Percentiles rank a stretch among this genome's conserved stretches.
Conservation (phyloP, 179 eudicot species). For the Heliamphora ciliata region DNA sequence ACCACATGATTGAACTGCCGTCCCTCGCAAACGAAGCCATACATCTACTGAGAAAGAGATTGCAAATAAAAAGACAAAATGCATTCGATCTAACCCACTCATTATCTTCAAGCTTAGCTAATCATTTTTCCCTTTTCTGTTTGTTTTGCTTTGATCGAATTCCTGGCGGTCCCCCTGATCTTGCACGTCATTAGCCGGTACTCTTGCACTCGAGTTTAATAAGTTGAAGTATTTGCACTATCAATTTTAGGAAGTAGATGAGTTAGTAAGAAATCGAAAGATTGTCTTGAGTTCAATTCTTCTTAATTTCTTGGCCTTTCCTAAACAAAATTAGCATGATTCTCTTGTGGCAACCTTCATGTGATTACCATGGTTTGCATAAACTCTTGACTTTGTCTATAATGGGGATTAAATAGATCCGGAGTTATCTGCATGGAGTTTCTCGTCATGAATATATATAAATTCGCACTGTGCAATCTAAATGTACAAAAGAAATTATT, state of each 20-base stretch:
- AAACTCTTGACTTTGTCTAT: too few relatives aligned
- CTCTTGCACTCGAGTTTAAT: not conserved
- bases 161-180: not conserved
- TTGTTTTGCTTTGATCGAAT: not conserved
- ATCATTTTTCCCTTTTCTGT: not conserved
- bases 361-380: too few relatives aligned
- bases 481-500: too few relatives aligned
- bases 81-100: not conserved
- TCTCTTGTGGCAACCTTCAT: too few relatives aligned
- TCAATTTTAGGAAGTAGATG: not conserved
- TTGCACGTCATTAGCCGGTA: not conserved
- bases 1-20: conserved; percentile 43
- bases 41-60: conserved; percentile 21
- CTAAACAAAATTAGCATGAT: too few relatives aligned
- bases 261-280: not conserved
- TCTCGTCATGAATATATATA: too few relatives aligned
- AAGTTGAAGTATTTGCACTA: too few relatives aligned
- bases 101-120: not conserved
- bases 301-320: too few relatives aligned
- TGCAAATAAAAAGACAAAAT: not conserved
- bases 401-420: too few relatives aligned
- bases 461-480: too few relatives aligned
- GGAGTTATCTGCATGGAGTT: too few relatives aligned
- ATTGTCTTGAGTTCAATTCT: too few relatives aligned
- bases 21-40: conserved; percentile 14